Evolutionary conservation across 495 filamentous ascomycete species (phyloP), one percentile per base, ranked within the genome.

Genomic region (Corynascus novoguineensis): DNA sequence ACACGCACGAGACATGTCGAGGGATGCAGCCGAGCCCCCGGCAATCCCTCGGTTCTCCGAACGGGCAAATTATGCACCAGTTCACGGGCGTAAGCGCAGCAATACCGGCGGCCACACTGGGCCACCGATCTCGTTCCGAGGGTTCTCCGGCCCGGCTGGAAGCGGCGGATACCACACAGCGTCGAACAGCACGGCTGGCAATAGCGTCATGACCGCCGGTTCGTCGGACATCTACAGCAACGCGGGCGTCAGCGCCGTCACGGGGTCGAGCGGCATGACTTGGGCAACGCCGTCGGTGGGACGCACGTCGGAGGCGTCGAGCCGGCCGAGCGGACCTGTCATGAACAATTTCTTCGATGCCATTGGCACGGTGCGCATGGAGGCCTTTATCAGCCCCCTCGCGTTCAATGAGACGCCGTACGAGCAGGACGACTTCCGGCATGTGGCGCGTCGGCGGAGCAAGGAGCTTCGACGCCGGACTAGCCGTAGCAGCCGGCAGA

Each of bases 321-420:
- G 70, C 69, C 78, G 61, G 71, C 63, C 69, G 21, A 74, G 59
- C 48, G 65, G 53, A 15, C 60, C 67, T n/a, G 53, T 55, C 12
- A 62, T 60, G 60, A 73, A 74, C 52, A 85, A 86, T 57, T 86
- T 86, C 71, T 85, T 86, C 67, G 84, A 87, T 38, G 85, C 87
- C 0, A 86, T 95, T 28, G 93, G 93, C 15, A 96, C 90, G 10
- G 83, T 98, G 38, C 83, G 93, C 28, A 98, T 98, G 93, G 93
- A 97, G 70, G 93, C 93, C 0, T 98, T 98, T 66, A 87, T 92
- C 51, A 84, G 83, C 55, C 81, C 81, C 14, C 67, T 81, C 14
- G 68, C 71, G 8, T 71, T 76, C 42, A 71, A 76, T 5, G 77
- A 78, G 21, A 71, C 73, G 38, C 71, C 71, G 31, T 71, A 76